phyloP scores from a whole-genome alignment of 192 early-diverging fungal genomes.

The Backusella circina region DNA sequence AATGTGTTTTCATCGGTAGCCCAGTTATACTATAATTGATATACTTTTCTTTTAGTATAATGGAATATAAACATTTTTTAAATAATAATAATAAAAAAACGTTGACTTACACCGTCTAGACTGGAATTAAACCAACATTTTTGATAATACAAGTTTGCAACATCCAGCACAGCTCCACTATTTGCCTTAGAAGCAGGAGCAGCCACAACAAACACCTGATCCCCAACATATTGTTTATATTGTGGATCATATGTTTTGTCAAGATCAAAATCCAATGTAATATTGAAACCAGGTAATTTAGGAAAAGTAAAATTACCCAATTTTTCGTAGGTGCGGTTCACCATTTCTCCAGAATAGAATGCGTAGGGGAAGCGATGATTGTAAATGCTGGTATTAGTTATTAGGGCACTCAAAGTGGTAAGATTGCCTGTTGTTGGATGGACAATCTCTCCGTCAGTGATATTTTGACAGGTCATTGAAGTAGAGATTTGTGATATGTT shows the following conservation, averaged over 20 bases:
- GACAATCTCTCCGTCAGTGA: background rate
- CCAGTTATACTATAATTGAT: background rate
- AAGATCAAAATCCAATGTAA: background rate
- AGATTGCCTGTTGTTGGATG: background rate
- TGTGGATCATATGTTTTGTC: background rate
- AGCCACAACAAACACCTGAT: background rate
- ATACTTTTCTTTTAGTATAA: background rate
- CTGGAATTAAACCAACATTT: background rate
- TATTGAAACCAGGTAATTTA: background rate
- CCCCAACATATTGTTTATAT: background rate
- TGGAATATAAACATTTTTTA: background rate
- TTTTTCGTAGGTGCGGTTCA: background rate
- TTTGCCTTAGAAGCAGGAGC: too few relatives aligned
- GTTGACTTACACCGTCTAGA: background rate
- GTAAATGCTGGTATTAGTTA: background rate
- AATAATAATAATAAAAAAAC: background rate
- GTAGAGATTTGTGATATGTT: background rate
- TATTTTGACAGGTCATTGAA: background rate
- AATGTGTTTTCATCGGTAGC: background rate
- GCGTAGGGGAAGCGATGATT: background rate
- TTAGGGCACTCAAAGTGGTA: background rate
- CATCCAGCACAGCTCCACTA: background rate
- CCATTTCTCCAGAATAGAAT: background rate
- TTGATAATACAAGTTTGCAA: background rate
- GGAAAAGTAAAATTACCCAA: background rate